Conservation (phyloP, 495 filamentous ascomycete genomes). For the Neohortaea acidophila region DNA sequence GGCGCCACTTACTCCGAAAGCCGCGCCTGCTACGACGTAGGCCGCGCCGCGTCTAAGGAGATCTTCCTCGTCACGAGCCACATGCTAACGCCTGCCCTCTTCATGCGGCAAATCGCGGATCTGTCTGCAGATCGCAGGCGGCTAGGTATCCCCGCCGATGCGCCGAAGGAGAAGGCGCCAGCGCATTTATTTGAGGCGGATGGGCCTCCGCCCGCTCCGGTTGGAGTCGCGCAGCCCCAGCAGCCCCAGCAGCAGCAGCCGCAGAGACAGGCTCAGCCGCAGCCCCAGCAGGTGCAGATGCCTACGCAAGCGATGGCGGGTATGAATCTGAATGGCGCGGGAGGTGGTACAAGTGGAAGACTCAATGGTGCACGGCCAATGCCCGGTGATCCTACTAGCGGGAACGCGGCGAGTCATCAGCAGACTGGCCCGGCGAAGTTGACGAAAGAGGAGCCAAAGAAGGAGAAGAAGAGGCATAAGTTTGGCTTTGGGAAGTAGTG, state of each 20-base stretch:
- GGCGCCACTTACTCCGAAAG: conserved; percentile 87
- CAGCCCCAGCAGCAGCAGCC: conserved; percentile 26
- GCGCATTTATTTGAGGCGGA: conserved; percentile 78
- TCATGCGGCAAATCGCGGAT: conserved; percentile 65
- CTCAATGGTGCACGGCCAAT: conserved; percentile 26
- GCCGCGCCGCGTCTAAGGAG: conserved; percentile 53
- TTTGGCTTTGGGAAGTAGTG: conserved; percentile 53
- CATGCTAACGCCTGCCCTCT: conserved; percentile 71
- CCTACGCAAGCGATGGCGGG: conserved; percentile 42
- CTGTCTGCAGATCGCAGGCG: conserved; percentile 56
- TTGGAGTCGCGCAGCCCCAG: conserved; percentile 32
- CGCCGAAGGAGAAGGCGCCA: conserved; percentile 64
- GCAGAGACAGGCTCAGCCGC: conserved; percentile 26
- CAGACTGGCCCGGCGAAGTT: conserved; percentile 28
- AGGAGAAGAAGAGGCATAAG: conserved; percentile 62
- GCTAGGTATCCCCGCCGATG: conserved; percentile 67
- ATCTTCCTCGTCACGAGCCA: conserved; percentile 85
- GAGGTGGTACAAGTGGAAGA: conserved; percentile 17
- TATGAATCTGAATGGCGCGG: conserved; percentile 45
- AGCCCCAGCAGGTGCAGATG: conserved; percentile 22
- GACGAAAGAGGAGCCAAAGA: conserved; percentile 36
- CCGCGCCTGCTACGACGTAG: conserved; percentile 77
- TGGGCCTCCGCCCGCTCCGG: too few species aligned
- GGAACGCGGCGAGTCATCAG: conserved; percentile 6
- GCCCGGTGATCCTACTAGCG: conserved; percentile 13